A percentile compares a stretch with the other conserved stretches of the same genome.
Conservation (phyloP, 306 rosid species). For the Begonia fuchsioides region DNA sequence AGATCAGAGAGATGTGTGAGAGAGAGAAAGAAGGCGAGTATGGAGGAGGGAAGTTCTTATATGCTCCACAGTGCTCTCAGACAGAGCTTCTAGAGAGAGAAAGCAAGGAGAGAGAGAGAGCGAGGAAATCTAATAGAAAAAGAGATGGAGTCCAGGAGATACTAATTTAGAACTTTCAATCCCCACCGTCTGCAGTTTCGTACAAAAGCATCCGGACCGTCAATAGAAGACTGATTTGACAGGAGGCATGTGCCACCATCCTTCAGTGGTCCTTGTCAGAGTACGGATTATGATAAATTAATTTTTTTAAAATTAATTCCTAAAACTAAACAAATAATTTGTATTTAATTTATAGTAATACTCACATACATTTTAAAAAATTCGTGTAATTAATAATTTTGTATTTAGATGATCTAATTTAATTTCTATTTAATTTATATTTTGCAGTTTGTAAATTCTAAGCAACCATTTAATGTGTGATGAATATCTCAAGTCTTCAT, state of each 20-base stretch:
- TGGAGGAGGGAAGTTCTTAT: neutral
- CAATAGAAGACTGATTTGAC: slow-evolving; percentile 41
- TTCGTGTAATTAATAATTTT: too few species aligned
- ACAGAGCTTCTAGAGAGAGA: neutral
- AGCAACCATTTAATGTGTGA: too few species aligned
- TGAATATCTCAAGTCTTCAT: too few species aligned
- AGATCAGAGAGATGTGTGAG: slow-evolving; percentile 3
- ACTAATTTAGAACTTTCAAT: slow-evolving; percentile 17
- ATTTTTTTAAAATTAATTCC: neutral
- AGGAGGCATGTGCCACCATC: slow-evolving; percentile 90
- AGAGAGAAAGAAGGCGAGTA: too few species aligned
- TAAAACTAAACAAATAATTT: too few species aligned
- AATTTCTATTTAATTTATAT: too few species aligned
- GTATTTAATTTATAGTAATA: too few species aligned
- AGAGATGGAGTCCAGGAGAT: slow-evolving; percentile 22
- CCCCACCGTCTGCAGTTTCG: slow-evolving; percentile 29
- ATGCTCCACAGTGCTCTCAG: neutral
- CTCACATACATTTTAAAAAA: too few species aligned
- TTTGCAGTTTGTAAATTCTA: too few species aligned
- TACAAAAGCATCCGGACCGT: slow-evolving; percentile 26
- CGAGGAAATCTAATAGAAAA: slow-evolving; percentile 16
- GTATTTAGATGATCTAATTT: too few species aligned
- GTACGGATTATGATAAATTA: slow-evolving; percentile 43
- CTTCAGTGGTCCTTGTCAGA: slow-evolving; percentile 74
- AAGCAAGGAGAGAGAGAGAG: neutral